Evolutionary conservation across 352 stramenopile species (phyloP), one percentile per base, ranked within the genome.

Genomic region (Phytopythium ostracodes): DNA sequence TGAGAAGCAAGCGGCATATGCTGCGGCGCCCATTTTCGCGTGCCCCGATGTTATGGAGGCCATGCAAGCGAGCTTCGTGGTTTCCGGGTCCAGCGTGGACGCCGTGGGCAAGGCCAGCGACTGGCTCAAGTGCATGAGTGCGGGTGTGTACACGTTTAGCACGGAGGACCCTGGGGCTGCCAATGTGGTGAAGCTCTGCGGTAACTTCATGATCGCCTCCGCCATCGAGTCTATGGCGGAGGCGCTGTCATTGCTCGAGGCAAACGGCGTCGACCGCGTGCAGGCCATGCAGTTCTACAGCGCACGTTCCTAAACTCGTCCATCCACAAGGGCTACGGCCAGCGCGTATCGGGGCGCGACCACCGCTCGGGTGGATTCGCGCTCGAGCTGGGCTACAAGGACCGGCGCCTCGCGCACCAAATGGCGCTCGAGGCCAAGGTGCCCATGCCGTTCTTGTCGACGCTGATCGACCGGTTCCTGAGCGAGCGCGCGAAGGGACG

Each of bases 171-270:
- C 81, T 18, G 84, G 84, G 6, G 76, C 81, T 9, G 85, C 77
- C 4, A 93, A 91, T 59, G 83, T 78, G 1, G 82, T 91, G 11
- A 94, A 94, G 64, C 70, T 94, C 9, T 89, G 76, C 40, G 85
- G 85, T 0, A 94, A 94, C 60, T 94, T 93, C 56, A 62, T 94
- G 20, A 93, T 94, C 17, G 85, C 82, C 5, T 68, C 75, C 2
- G 75, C 82, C n/a, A 94, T 94, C 49, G 85, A 94, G 66, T 77
- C 77, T 0, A 87, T 94, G 72, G 81, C 75, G 5, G 85, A 94
- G 51, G 72, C 78, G 22, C 68, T 93, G 29, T 72, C 77, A 20
- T 71, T 94, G 24, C 68, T 84, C 24, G 85, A 94, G 66, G 71
- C 71, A 33, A 76, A 91, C 42, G 81, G 85, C 50, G 75, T 94